Base-by-base conservation (phyloP, 2,329 filamentous ascomycete species). In the Tolypocladium tundrense region DNA sequence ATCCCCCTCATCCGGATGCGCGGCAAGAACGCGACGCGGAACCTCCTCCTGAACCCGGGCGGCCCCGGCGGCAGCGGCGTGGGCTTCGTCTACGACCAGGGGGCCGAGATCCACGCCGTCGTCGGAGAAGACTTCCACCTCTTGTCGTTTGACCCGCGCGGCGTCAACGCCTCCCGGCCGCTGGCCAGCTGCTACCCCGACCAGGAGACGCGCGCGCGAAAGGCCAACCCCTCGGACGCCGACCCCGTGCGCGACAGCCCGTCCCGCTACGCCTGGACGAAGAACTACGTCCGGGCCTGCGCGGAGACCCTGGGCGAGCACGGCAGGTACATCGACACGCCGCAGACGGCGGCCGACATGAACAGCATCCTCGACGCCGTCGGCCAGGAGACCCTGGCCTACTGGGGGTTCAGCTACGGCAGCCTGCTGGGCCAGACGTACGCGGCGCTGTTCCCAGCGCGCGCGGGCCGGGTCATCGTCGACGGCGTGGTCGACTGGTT, bases 341-440 rank as follows among this genome's bases (percentile, higher is more conserved):
- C 77, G 0, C 77, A 79, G 63, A 77, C 76, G 1, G 78, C 76
- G 11, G 75, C 77, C 39, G 78, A 81, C 59, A 79, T 80, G 76
- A 78, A 79, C 60, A 73, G 67, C 14, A 79, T 80, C 35, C 66
- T 80, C 1, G 74, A 79, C 54, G 76, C 68, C 24, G 53, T 71
- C 43, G 71, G 69, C 3, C 61, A 69, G 33, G 54, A 70, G 51
- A 61, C 66, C 1, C 66, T 74, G 64, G 60, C 67, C 9, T 76
- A 74, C 54, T 76, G 73, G 74, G 75, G 76, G 0, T 69, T 75
- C 56, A 75, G 72, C 56, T 78, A 78, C 58, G 75, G 75, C 19
- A 74, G 69, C 0, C 59, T 72, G 1, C 67, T 78, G 2, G 76
- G 75, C 0, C 67, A 69, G 52, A 75, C 72, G 0, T 76, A 76